Evolutionary conservation across 2,329 filamentous ascomycete species (phyloP), one percentile per base, ranked within the genome.

Genomic region (Xylaria sp.): DNA sequence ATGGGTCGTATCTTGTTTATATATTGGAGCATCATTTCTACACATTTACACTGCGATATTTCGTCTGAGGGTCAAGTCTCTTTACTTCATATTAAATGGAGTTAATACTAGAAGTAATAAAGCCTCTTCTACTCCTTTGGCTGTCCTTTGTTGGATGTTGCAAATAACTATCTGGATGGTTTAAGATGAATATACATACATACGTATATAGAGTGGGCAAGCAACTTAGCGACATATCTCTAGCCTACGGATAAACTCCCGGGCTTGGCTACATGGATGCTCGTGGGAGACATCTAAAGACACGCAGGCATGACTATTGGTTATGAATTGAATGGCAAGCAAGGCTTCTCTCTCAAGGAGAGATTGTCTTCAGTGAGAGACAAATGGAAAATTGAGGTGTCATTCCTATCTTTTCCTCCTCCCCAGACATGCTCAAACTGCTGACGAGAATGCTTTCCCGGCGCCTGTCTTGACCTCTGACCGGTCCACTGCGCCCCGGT

Each of bases 331-430:
- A 60, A 45, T 78, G 79, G 75, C 74, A 81, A 81, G 79, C 74
- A 79, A 79, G 81, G 82, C 82, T 81, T 84, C 47, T 83, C 81
- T 81, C 85, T 84, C 84, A 86, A 86, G 13, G 13, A 20, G 6
- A 49, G 6, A 13, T 13, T 36, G 2, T 4, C 51, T 27, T 17
- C 1, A 36, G 33, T 44, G n/a, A 47, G 13, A 5, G 33, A 54
- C 44, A 67, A 65, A 65, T 29, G 31, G 45, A 47, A 65, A 38
- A 47, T 2, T 31, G 10, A 5, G 25, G 13, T 47, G 29, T 47
- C 17, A 56, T 65, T 57, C 47, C 50, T 61, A 60, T 64, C 29
- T 15, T 39, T 20, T 61, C 39, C 27, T 20, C 39, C 9, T 55
- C 44, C n/a, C 22, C n/a, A 13, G 39, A 31, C 29, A 38, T 20